A percentile compares a stretch with the other conserved stretches of the same genome.
Evolutionary conservation across 2,329 filamentous ascomycete species (phyloP).

Genomic region (Penicillium expansum): DNA sequence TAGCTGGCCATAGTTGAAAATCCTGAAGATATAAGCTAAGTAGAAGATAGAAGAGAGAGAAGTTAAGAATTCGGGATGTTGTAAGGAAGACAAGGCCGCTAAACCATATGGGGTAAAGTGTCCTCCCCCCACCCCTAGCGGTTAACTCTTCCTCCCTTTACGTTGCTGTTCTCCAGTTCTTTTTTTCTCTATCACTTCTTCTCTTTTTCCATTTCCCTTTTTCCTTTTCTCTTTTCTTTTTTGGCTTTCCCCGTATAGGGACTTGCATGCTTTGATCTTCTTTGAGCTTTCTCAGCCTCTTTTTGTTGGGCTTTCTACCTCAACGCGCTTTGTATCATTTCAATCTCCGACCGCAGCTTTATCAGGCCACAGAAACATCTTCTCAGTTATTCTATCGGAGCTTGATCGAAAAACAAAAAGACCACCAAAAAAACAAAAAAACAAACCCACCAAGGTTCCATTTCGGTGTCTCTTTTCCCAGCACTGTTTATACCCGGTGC

Average conservation of each 20-base stretch:
- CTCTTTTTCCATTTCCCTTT: constrained; percentile 17
- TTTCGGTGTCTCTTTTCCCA: constrained; percentile 3
- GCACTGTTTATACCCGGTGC: constrained; percentile 11
- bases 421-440: neutral
- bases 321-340: constrained; percentile 5
- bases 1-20: constrained; percentile 2
- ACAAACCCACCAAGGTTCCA: neutral
- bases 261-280: constrained; percentile 13
- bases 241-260: constrained; percentile 21
- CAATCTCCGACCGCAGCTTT: constrained; percentile 10
- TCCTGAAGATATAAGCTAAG: too few species aligned
- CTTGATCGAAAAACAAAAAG: neutral
- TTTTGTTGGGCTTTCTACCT: constrained; percentile 11
- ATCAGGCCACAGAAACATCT: constrained; percentile 1
- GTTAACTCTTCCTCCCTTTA: constrained; percentile 25
- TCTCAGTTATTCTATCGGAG: neutral
- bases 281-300: constrained; percentile 6
- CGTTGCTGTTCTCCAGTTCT: constrained; percentile 16
- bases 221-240: constrained; percentile 25
- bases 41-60: neutral
- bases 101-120: constrained; percentile 22
- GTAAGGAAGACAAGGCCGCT: constrained; percentile 9
- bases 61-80: neutral
- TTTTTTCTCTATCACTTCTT: constrained; percentile 16
- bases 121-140: constrained; percentile 22